phyloP scores from a whole-genome alignment of 345 rosid genomes.

The Mangifera indica region DNA sequence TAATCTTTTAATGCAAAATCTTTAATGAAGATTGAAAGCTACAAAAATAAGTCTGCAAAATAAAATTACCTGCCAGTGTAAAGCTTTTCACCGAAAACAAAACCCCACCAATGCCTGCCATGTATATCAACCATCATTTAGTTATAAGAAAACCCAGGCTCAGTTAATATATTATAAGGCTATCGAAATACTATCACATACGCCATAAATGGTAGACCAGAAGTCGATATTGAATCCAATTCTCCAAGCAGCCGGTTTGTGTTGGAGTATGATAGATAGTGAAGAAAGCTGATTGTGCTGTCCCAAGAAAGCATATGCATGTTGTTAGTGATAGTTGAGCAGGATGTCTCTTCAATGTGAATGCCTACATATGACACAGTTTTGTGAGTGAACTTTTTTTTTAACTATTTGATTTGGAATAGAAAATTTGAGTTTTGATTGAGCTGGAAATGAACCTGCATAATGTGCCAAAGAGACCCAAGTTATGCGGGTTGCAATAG shows the following conservation, averaged over 20 bases:
- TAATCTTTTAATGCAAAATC: not conserved
- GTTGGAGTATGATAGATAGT: slow-evolving; percentile 44
- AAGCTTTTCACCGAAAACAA: slow-evolving; percentile 57
- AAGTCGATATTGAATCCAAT: slow-evolving; percentile 55
- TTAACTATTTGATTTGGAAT: too few species aligned
- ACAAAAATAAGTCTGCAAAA: not conserved
- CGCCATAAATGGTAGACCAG: slow-evolving; percentile 58
- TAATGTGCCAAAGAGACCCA: slow-evolving; percentile 64
- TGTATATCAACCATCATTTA: not conserved
- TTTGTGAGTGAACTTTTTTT: too few species aligned
- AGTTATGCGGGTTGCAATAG: slow-evolving; percentile 53
- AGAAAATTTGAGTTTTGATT: not conserved
- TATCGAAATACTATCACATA: slow-evolving; percentile 25
- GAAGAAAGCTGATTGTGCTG: slow-evolving; percentile 58
- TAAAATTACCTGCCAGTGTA: slow-evolving; percentile 53
- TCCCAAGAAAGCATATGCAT: slow-evolving; percentile 62
- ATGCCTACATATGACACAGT: slow-evolving; percentile 34
- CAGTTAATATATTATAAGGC: not conserved
- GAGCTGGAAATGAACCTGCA: slow-evolving; percentile 48
- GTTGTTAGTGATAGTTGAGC: slow-evolving; percentile 64
- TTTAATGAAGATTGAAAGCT: not conserved
- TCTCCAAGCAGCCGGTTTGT: slow-evolving; percentile 47
- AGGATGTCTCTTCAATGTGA: slow-evolving; percentile 57
- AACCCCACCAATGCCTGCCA: slow-evolving; percentile 57
- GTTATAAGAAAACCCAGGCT: not conserved